Conservation (phyloP, 2,329 filamentous ascomycete genomes). For the Diaporthe citriasiana region DNA sequence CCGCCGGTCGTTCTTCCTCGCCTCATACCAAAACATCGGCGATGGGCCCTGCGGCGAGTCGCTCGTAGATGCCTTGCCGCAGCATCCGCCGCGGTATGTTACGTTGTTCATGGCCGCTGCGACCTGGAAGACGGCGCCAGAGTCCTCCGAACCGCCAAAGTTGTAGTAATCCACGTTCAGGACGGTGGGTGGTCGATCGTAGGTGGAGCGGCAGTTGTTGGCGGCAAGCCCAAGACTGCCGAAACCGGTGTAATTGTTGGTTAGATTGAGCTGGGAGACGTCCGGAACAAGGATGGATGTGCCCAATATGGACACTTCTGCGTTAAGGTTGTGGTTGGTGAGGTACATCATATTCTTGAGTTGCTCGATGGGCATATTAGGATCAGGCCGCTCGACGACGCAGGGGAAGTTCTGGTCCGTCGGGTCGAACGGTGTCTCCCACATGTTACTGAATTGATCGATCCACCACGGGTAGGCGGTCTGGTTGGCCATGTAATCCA, state of each 20-base stretch:
- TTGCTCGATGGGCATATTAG: constrained; percentile 56
- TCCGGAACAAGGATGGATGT: constrained; percentile 79
- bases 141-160: constrained; percentile 64
- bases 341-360: constrained; percentile 79
- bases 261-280: constrained; percentile 76
- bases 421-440: constrained; percentile 91
- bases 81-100: constrained; percentile 71
- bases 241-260: constrained; percentile 75
- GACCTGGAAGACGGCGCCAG: constrained; percentile 83
- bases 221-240: constrained; percentile 77
- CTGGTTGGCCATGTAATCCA: constrained; percentile 89
- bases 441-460: constrained; percentile 89
- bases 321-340: constrained; percentile 92
- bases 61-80: constrained; percentile 57
- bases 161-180: constrained; percentile 92
- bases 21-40: constrained; percentile 40
- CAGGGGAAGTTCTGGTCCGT: constrained; percentile 78
- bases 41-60: constrained; percentile 33
- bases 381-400: constrained; percentile 81
- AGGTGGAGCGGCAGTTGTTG: constrained; percentile 71
- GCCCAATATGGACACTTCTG: constrained; percentile 77
- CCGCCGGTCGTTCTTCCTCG: constrained; percentile 33
- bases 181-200: constrained; percentile 81
- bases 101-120: constrained; percentile 81
- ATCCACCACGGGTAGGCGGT: constrained; percentile 84